These are phyloP conservation scores for Cladosporium sp. DNA, from an alignment of 2,329 filamentous ascomycete species.

Conservation along the genomic window DNA sequence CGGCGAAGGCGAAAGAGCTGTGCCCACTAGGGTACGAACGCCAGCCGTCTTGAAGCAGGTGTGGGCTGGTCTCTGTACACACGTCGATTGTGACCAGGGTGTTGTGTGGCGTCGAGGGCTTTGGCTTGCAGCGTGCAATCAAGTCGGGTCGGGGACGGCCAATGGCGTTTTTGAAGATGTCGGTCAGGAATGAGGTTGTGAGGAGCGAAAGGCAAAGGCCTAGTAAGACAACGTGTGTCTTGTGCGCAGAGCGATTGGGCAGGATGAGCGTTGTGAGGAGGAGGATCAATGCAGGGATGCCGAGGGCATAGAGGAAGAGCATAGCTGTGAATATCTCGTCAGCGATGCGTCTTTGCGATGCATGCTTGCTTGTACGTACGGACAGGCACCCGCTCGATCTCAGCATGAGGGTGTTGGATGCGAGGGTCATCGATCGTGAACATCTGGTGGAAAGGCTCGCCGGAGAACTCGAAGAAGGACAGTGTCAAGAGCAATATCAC, in stretches of 20 bases:
- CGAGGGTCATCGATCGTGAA: conserved; percentile 81
- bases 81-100: conserved; percentile 59
- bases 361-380: conserved; percentile 46
- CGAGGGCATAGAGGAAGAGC: conserved; percentile 75
- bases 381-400: conserved; percentile 77
- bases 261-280: conserved; percentile 60
- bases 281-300: conserved; percentile 65
- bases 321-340: conserved; percentile 44
- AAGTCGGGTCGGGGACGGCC: conserved; percentile 82
- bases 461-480: conserved; percentile 58
- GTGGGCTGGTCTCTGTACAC: conserved; percentile 67
- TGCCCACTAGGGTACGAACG: conserved; percentile 79
- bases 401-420: conserved; percentile 82
- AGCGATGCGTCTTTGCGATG: not conserved
- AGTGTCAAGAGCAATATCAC: conserved; percentile 64
- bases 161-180: conserved; percentile 84
- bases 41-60: conserved; percentile 76
- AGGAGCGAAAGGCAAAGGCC: conserved; percentile 60
- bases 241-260: conserved; percentile 61
- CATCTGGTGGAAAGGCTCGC: conserved; percentile 89
- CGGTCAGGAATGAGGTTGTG: conserved; percentile 79
- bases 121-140: conserved; percentile 78
- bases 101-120: conserved; percentile 51
- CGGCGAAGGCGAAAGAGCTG: conserved; percentile 72
- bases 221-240: conserved; percentile 79